Conservation (phyloP, 352 stramenopile species). For the Pythium sp. region DNA sequence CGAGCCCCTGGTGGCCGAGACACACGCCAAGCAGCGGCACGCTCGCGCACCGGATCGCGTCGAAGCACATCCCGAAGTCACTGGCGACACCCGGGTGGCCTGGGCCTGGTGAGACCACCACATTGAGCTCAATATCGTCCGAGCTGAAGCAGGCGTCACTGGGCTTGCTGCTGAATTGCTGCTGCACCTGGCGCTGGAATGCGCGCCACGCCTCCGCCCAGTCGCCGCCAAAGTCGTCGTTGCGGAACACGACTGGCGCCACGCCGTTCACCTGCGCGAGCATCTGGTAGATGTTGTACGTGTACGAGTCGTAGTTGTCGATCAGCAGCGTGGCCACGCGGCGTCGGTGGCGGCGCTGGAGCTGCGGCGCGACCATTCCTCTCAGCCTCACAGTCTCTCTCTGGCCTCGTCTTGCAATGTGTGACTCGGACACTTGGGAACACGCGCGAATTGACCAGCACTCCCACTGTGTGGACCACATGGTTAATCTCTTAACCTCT, state of each 20-base stretch:
- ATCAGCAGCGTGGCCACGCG: slow-evolving; percentile 87
- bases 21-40: slow-evolving; percentile 96
- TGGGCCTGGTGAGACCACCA: slow-evolving; percentile 91
- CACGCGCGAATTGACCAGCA: neutral
- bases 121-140: slow-evolving; percentile 53
- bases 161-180: slow-evolving; percentile 13
- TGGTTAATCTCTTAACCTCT: neutral
- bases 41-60: slow-evolving; percentile 51
- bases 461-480: slow-evolving; percentile 2
- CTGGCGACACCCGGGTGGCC: slow-evolving; percentile 69
- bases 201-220: slow-evolving; percentile 54
- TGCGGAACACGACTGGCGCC: slow-evolving; percentile 89
- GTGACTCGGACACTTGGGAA: neutral
- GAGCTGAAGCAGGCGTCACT: slow-evolving; percentile 4
- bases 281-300: slow-evolving; percentile 96
- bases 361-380: slow-evolving; percentile 31
- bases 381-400: neutral
- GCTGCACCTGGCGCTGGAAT: slow-evolving; percentile 43
- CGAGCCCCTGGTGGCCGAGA: slow-evolving; percentile 96
- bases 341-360: slow-evolving; percentile 1
- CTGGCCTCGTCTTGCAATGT: neutral
- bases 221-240: slow-evolving; percentile 86
- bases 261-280: slow-evolving; percentile 89
- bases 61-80: slow-evolving; percentile 89
- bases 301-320: slow-evolving; percentile 99